Conservation (phyloP, 176 grass and related monocot species). For the Phoenix dactylifera region DNA sequence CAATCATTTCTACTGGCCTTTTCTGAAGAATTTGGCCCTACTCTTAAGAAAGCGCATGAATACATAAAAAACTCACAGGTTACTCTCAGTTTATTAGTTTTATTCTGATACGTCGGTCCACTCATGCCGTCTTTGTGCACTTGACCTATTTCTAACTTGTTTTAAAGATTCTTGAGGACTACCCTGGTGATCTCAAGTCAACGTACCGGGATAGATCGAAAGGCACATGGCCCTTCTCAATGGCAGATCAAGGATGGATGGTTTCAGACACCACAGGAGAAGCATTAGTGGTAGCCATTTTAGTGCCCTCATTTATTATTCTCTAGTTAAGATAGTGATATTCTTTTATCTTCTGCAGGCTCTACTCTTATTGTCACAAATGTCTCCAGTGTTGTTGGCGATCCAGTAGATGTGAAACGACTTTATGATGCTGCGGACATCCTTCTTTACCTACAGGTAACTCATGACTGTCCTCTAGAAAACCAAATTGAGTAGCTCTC, state of each 20-base stretch:
- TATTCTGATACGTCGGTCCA: too few relatives aligned
- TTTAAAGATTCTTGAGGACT: slow-evolving; percentile 30
- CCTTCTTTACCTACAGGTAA: slow-evolving; percentile 51
- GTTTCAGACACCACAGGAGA: slow-evolving; percentile 85
- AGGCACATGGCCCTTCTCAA: slow-evolving; percentile 68
- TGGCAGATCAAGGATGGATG: slow-evolving; percentile 58
- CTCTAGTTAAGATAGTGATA: too few relatives aligned
- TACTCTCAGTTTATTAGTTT: neutral
- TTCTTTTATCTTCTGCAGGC: too few relatives aligned
- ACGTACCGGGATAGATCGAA: slow-evolving; percentile 57
- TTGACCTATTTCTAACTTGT: too few relatives aligned
- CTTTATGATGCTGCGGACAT: slow-evolving; percentile 38
- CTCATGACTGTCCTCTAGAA: too few relatives aligned
- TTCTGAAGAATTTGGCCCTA: slow-evolving; percentile 35
- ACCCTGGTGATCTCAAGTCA: slow-evolving; percentile 42
- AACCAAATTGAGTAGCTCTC: too few relatives aligned
- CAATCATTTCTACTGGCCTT: slow-evolving; percentile 46
- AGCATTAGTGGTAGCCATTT: slow-evolving; percentile 47
- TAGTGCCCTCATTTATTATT: too few relatives aligned
- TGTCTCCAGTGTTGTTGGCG: slow-evolving; percentile 25
- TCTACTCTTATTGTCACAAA: neutral
- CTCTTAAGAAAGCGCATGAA: slow-evolving; percentile 53
- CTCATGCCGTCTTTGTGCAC: too few relatives aligned
- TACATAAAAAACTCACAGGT: slow-evolving; percentile 74
- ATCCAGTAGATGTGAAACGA: slow-evolving; percentile 28